phyloP scores from a whole-genome alignment of 371 early-diverging fungal species.

The Apophysomyces variabilis region DNA sequence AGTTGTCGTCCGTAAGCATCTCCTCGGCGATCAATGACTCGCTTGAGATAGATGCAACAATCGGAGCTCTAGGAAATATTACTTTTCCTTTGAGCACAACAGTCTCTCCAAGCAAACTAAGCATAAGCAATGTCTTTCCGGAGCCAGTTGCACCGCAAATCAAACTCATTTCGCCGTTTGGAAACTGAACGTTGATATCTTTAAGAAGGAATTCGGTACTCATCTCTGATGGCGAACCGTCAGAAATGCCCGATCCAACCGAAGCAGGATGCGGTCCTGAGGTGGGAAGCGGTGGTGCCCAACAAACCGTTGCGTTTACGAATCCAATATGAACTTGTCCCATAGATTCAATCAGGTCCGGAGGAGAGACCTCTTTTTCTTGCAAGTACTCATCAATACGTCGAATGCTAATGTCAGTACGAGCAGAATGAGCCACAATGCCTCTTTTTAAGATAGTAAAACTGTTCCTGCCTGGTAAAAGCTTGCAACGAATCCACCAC shows the following conservation, averaged over 20 bases:
- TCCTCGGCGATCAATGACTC: constrained; percentile 5
- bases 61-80: constrained; percentile 47
- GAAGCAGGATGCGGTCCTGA: constrained; percentile 28
- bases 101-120: constrained; percentile 70
- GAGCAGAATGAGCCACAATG: too few species aligned
- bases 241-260: not conserved
- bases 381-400: constrained; percentile 69
- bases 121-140: constrained; percentile 68
- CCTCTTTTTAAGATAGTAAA: not conserved
- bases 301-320: constrained; percentile 51
- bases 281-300: constrained; percentile 13
- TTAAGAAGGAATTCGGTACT: constrained; percentile 46
- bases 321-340: constrained; percentile 54
- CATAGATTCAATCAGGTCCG: constrained; percentile 35
- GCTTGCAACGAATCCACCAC: constrained; percentile 37
- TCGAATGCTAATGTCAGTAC: constrained; percentile 12
- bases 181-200: constrained; percentile 58
- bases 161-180: constrained; percentile 57
- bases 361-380: constrained; percentile 56
- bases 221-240: constrained; percentile 23
- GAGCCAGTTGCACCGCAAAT: constrained; percentile 72
- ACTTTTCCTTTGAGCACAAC: constrained; percentile 46
- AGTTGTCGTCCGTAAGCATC: constrained; percentile 9
- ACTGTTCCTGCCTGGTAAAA: constrained; percentile 20
- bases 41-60: constrained; percentile 31